These are phyloP conservation scores for Magnusiomyces tetraspermus DNA, from an alignment of 1,139 yeast species.

Conservation along the genomic window DNA sequence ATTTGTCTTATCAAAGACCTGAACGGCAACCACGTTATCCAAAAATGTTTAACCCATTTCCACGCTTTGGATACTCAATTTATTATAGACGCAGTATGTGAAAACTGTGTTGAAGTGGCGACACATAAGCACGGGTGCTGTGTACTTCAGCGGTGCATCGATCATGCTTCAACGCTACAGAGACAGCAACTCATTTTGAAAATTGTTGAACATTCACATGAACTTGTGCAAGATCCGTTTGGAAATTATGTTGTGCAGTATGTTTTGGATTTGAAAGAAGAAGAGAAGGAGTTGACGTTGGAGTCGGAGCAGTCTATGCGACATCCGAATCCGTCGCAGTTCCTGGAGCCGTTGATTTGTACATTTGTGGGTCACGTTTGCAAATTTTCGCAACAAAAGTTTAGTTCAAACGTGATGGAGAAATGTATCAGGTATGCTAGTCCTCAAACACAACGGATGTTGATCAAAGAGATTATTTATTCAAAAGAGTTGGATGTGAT, in stretches of 20 bases:
- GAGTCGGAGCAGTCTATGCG: no score
- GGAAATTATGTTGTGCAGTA: slow-evolving; percentile 96
- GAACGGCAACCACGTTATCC: slow-evolving; percentile 95
- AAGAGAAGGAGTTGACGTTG: no score
- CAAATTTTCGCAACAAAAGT: slow-evolving; percentile 73
- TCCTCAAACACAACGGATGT: slow-evolving; percentile 35
- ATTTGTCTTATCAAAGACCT: slow-evolving; percentile 78
- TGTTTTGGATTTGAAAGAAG: slow-evolving; percentile 52
- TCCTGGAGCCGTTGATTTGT: slow-evolving; percentile 46
- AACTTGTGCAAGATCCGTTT: slow-evolving; percentile 81
- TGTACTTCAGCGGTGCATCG: slow-evolving; percentile 85
- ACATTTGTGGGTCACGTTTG: slow-evolving; percentile 51
- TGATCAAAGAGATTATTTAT: slow-evolving; percentile 41
- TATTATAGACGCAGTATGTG: slow-evolving; percentile 78
- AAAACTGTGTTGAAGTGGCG: slow-evolving; percentile 70
- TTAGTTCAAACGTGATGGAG: slow-evolving; percentile 91
- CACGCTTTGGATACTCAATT: slow-evolving; percentile 38
- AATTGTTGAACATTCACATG: slow-evolving; percentile 45
- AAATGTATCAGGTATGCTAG: slow-evolving; percentile 60
- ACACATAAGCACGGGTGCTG: slow-evolving; percentile 98
- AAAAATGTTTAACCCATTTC: slow-evolving; percentile 76
- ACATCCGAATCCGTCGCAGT: no score
- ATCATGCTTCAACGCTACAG: slow-evolving; percentile 67
- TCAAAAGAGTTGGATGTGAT: slow-evolving; percentile 42
- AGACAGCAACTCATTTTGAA: slow-evolving; percentile 43